A percentile compares a stretch with the other conserved stretches of the same genome.
Conservation (phyloP, 2,329 filamentous ascomycete genomes). For the Venturia oleaginea region DNA sequence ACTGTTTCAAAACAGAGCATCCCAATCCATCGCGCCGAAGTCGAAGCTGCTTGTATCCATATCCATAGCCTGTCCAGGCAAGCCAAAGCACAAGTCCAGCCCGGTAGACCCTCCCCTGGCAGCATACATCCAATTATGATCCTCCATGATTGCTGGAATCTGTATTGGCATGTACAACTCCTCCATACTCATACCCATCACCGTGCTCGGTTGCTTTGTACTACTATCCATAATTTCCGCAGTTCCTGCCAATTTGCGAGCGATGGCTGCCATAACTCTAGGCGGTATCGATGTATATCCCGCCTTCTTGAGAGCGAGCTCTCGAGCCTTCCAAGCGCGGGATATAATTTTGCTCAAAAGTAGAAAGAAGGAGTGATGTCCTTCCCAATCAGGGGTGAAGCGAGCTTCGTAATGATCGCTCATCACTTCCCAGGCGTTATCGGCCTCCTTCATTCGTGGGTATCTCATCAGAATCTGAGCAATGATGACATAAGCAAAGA, state of each 20-base stretch:
- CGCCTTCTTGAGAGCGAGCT: constrained; percentile 16
- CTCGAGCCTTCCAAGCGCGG: constrained; percentile 53
- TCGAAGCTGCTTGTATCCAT: constrained; percentile 21
- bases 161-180: constrained; percentile 11
- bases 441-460: constrained; percentile 27
- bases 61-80: constrained; percentile 17
- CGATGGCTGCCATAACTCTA: constrained; percentile 25
- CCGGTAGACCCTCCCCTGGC: constrained; percentile 4
- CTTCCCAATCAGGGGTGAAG: constrained; percentile 18
- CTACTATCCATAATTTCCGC: not conserved
- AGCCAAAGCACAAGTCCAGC: constrained; percentile 3
- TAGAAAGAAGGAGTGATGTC: constrained; percentile 21
- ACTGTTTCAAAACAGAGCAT: constrained; percentile 10
- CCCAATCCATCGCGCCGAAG: constrained; percentile 24
- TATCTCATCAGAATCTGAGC: constrained; percentile 33
- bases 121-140: constrained; percentile 13
- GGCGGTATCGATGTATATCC: constrained; percentile 16
- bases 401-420: constrained; percentile 37
- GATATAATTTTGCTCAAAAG: constrained; percentile 48
- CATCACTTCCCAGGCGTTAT: constrained; percentile 36
- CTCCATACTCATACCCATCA: not conserved
- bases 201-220: not conserved
- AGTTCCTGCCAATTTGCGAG: constrained; percentile 17
- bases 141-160: constrained; percentile 9
- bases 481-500: constrained; percentile 40